phyloP scores from a whole-genome alignment of 148 eudicot species.

The Silene conica region DNA sequence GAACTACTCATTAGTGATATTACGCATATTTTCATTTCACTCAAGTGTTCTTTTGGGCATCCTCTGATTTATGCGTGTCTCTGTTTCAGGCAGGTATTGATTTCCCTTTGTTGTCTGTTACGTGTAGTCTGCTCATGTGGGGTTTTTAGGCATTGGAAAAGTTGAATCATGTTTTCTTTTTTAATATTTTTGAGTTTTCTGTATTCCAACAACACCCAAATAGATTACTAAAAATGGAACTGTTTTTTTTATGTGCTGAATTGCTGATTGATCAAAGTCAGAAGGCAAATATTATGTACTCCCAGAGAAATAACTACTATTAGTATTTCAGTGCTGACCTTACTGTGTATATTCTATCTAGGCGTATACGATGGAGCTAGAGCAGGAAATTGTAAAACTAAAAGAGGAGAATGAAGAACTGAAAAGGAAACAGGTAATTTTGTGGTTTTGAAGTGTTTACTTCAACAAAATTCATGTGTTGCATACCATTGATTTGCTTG shows the following conservation, averaged over 20 bases:
- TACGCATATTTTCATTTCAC: neutral
- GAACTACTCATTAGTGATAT: neutral
- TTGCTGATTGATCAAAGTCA: neutral
- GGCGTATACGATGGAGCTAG: constrained; percentile 91
- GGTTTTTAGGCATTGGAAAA: too few species aligned
- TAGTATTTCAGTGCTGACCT: neutral
- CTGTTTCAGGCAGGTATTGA: too few species aligned
- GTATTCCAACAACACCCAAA: too few species aligned
- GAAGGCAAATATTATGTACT: neutral
- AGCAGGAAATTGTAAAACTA: constrained; percentile 71
- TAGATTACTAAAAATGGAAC: too few species aligned
- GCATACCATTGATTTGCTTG: neutral
- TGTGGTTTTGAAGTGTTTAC: neutral
- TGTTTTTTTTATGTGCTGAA: too few species aligned
- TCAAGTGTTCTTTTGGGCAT: neutral
- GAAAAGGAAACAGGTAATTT: constrained; percentile 59
- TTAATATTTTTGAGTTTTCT: neutral
- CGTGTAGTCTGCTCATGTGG: too few species aligned
- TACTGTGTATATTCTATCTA: constrained; percentile 6
- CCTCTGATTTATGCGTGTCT: neutral
- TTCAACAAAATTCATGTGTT: neutral
- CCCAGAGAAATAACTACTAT: neutral
- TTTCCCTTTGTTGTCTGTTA: too few species aligned
- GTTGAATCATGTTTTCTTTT: neutral
- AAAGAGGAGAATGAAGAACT: constrained; percentile 74